Evolutionary conservation across 352 stramenopile genomes (phyloP).

Genomic region (Plasmopara viticola): DNA sequence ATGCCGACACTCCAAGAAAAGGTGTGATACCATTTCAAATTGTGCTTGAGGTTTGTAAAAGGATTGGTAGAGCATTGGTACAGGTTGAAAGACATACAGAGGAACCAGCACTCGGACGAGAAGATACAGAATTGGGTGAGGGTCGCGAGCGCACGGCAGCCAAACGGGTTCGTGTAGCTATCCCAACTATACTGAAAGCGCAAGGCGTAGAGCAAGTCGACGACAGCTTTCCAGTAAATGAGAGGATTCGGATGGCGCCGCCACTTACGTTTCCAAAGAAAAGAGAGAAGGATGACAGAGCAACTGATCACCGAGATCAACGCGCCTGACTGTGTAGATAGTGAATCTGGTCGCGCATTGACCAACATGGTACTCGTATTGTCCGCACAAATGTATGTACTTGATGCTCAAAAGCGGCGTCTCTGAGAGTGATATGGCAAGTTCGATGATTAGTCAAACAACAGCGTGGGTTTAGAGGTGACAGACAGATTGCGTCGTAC

Average conservation of each 20-base stretch:
- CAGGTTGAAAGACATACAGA: conserved; percentile 81
- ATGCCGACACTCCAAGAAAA: conserved; percentile 65
- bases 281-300: conserved; percentile 64
- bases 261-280: conserved; percentile 58
- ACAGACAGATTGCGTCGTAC: too few species aligned
- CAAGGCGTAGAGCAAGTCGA: conserved; percentile 70
- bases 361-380: conserved; percentile 20
- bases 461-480: too few species aligned
- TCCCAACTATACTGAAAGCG: conserved; percentile 73
- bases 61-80: conserved; percentile 84
- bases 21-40: conserved; percentile 61
- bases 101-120: conserved; percentile 83
- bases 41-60: conserved; percentile 78
- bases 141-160: conserved; percentile 51
- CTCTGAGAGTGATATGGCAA: background rate
- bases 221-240: conserved; percentile 74
- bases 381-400: background rate
- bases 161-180: conserved; percentile 35
- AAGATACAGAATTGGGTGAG: conserved; percentile 73
- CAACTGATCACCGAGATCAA: conserved; percentile 73
- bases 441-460: too few species aligned
- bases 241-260: conserved; percentile 75
- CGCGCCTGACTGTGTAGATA: conserved; percentile 58
- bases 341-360: conserved; percentile 30
- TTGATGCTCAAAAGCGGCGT: background rate